Evolutionary conservation across 1,139 yeast genomes (phyloP), one percentile per base, ranked within the genome.

Genomic region (Sugiyamaella sp.): DNA sequence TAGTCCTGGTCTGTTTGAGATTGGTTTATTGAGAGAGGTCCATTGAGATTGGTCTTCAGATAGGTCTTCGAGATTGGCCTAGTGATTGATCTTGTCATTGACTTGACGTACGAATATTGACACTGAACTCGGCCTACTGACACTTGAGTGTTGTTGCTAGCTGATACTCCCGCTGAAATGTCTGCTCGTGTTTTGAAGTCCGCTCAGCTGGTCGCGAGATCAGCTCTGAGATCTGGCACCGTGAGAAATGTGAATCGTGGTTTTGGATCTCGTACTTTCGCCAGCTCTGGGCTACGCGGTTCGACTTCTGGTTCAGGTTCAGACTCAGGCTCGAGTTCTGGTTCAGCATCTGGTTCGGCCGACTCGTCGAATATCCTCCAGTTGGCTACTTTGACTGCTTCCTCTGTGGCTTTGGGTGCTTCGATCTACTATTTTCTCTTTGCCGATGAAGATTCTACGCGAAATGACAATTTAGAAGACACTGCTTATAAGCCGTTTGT

Each of bases 401-500:
- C 41, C 21, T 44, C 48, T 12, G 40, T 44, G 6, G 32, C 40
- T 3, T 27, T 44, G 12, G 48, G 48, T 33, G 48, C 48, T 44
- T 44, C 48, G 4, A 33, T 20, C 14, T 44, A 21, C 29, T 44
- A 44, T 20, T 44, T 44, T 14, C 20, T 44, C 21, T 44, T 44
- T 29, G 48, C 48, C 2, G 48, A 44, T 29, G 48, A 44, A 22
- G 33, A 44, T 14, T 32, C 33, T 5, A 44, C 48, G n/a, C 32
- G 48, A 44, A 44, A 44, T 24, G 44, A 46, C n/a, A 38, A 46
- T 5, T n/a, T 14, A 8, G 50, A 37, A 5, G 50, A 38, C 14
- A 39, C 17, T n/a, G 29, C 44, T n/a, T 55, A 57, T 40, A 46
- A 49, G 38, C 57, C 60, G 21, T 56, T 54, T 27, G 50, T 45